A percentile compares a stretch with the other conserved stretches of the same genome.
Conservation (phyloP, 768 basidiomycete species). For the Strobilomyces confusus region DNA sequence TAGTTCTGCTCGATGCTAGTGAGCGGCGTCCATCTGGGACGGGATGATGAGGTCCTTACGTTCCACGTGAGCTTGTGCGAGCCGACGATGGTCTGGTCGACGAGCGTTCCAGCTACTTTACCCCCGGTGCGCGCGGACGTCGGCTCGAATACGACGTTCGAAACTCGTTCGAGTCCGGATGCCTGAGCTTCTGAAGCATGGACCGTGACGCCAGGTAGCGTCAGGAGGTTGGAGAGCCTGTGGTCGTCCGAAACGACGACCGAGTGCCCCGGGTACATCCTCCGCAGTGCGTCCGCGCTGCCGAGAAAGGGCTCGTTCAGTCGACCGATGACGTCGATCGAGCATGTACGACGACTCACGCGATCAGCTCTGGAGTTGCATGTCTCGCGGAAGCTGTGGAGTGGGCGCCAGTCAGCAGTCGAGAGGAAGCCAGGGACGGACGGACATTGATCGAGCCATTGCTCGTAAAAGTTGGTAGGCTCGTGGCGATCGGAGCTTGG, state of each 20-base stretch:
- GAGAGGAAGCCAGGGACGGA: neutral
- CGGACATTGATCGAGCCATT: slow-evolving; percentile 53
- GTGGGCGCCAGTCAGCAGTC: slow-evolving; percentile 2
- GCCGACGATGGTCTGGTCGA: slow-evolving; percentile 50
- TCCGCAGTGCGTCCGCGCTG: slow-evolving; percentile 47
- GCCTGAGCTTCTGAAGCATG: slow-evolving; percentile 46
- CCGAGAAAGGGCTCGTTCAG: neutral
- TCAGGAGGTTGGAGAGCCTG: slow-evolving; percentile 44
- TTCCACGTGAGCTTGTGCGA: slow-evolving; percentile 57
- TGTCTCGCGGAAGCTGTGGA: slow-evolving; percentile 50
- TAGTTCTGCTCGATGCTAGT: slow-evolving; percentile 36
- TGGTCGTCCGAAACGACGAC: slow-evolving; percentile 50
- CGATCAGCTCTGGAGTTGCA: slow-evolving; percentile 41
- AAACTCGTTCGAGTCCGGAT: slow-evolving; percentile 44
- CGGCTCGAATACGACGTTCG: slow-evolving; percentile 46
- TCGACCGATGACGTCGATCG: slow-evolving; percentile 3
- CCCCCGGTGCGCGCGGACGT: slow-evolving; percentile 38
- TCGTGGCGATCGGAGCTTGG: slow-evolving; percentile 1
- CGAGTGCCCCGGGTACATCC: slow-evolving; percentile 59
- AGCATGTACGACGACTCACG: slow-evolving; percentile 32
- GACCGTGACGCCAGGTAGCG: slow-evolving; percentile 46
- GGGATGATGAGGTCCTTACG: slow-evolving; percentile 33
- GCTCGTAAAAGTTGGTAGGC: slow-evolving; percentile 40
- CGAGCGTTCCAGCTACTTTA: slow-evolving; percentile 47
- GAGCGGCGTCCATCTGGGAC: neutral